phyloP scores from a whole-genome alignment of 768 basidiomycete species.

The Tricholomella constricta region DNA sequence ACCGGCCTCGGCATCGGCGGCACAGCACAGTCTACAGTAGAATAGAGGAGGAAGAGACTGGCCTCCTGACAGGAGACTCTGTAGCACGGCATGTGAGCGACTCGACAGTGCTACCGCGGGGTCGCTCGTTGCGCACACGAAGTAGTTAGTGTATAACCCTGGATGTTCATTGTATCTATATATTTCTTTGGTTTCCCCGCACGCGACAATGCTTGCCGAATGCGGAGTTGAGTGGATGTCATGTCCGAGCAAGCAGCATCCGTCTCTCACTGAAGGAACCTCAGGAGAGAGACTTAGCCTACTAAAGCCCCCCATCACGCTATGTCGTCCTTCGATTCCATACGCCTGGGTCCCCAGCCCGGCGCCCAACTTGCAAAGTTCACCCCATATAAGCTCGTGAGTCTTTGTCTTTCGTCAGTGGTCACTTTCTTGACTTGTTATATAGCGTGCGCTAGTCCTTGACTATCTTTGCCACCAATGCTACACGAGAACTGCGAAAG shows the following conservation, averaged over 20 bases:
- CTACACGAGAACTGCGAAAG: conserved; percentile 69
- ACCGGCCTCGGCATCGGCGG: conserved; percentile 53
- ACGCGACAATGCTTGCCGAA: too few relatives aligned
- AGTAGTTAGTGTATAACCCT: conserved; percentile 11
- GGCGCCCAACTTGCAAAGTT: conserved; percentile 28
- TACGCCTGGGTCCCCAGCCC: background rate
- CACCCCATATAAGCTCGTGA: conserved; percentile 49
- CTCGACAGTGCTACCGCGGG: conserved; percentile 33
- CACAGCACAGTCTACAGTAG: conserved; percentile 28
- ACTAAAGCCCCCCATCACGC: too few relatives aligned
- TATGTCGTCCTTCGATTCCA: conserved; percentile 5
- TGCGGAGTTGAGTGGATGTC: background rate
- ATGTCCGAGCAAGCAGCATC: background rate
- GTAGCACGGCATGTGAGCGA: conserved; percentile 31
- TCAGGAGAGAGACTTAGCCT: too few relatives aligned
- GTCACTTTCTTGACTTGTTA: conserved; percentile 2
- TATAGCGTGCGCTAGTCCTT: conserved; percentile 67
- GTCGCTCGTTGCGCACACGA: conserved; percentile 39
- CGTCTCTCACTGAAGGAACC: too few relatives aligned
- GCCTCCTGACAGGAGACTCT: conserved; percentile 46
- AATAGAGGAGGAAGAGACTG: conserved; percentile 47
- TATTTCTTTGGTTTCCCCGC: background rate
- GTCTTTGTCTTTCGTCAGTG: too few relatives aligned
- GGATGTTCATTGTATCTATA: background rate
- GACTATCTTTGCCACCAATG: conserved; percentile 78